Conservation (phyloP, 148 eudicot genomes). For the Vaccinium vitisidaea region DNA sequence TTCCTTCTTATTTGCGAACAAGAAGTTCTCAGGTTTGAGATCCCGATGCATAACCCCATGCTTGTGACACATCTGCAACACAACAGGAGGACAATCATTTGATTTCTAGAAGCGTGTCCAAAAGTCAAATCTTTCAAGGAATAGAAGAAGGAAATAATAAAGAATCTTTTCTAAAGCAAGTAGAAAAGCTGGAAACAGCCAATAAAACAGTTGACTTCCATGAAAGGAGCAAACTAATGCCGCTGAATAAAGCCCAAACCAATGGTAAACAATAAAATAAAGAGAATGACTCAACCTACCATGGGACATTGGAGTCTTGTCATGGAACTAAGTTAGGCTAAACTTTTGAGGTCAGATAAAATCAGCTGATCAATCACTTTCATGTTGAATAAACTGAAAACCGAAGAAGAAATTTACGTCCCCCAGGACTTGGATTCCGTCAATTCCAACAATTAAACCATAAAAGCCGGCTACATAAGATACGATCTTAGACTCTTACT, state of each 20-base stretch:
- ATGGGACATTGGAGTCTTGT: neutral
- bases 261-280: neutral
- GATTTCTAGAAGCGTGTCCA: neutral
- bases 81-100: neutral
- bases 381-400: neutral
- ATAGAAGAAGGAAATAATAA: neutral
- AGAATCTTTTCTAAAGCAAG: neutral
- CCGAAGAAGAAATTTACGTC: neutral
- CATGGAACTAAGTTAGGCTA: neutral
- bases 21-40: constrained; percentile 52
- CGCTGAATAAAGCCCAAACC: neutral
- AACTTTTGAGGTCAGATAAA: neutral
- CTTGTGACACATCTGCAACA: constrained; percentile 41
- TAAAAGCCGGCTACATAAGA: neutral
- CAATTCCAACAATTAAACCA: neutral
- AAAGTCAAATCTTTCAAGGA: neutral
- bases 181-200: neutral
- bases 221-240: neutral
- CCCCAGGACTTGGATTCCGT: neutral
- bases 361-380: neutral
- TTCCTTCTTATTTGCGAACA: constrained; percentile 56
- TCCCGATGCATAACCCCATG: constrained; percentile 57
- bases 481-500: neutral
- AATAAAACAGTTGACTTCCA: neutral
- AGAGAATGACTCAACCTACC: neutral